Percentiles rank a stretch among this genome's conserved stretches.
These are phyloP conservation scores for Hemisphaericaspora xylofermentans DNA, from an alignment of 1,139 yeast genomes.

Conservation along the genomic window DNA sequence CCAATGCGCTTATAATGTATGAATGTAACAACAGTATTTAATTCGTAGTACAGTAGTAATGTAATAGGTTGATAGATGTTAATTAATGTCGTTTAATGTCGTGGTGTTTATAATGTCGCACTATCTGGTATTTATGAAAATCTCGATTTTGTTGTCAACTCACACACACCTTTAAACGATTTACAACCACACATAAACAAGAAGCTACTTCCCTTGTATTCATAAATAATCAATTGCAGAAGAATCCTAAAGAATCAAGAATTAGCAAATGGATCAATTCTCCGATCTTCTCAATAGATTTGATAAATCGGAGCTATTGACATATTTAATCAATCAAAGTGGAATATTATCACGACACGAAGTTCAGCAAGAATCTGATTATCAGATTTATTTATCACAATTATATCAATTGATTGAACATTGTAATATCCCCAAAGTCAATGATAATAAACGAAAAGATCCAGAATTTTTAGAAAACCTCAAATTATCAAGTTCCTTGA, in stretches of 20 bases:
- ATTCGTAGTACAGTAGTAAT: no score
- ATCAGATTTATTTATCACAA: slow-evolving; percentile 18
- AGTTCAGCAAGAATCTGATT: slow-evolving; percentile 14
- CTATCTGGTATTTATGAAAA: no score
- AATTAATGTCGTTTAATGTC: background rate
- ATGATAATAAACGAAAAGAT: slow-evolving; percentile 15
- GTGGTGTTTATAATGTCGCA: no score
- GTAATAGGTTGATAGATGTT: background rate
- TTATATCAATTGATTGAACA: slow-evolving; percentile 19
- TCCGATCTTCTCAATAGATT: slow-evolving; percentile 18
- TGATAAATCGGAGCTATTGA: slow-evolving; percentile 23
- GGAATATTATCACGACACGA: slow-evolving; percentile 17
- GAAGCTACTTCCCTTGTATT: no score
- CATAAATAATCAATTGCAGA: no score
- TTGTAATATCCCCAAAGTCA: slow-evolving; percentile 8
- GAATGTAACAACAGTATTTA: background rate
- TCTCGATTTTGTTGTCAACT: no score
- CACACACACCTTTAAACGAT: no score
- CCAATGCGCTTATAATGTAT: slow-evolving; percentile 3
- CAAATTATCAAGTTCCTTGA: slow-evolving; percentile 18
- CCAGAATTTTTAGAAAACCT: background rate
- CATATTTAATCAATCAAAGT: slow-evolving; percentile 25
- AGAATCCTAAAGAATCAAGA: background rate
- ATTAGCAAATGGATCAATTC: slow-evolving; percentile 16
- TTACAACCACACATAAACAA: no score